phyloP scores from a whole-genome alignment of 1,284 basidiomycete genomes.

The Melampsora medusae region DNA sequence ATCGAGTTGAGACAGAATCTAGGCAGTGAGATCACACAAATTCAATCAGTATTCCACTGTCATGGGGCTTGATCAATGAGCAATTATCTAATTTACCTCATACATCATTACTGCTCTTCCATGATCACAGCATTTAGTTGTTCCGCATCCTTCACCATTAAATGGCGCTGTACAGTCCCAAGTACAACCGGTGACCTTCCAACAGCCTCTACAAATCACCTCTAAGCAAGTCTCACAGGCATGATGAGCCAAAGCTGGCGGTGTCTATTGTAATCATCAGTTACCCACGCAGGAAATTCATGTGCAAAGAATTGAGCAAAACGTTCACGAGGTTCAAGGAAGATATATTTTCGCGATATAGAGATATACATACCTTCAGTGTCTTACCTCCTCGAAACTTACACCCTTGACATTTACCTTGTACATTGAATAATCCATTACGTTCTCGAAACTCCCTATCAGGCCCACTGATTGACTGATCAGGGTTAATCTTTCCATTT shows the following conservation, averaged over 20 bases:
- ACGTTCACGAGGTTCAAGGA: too few species aligned
- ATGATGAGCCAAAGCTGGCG: conserved; percentile 18
- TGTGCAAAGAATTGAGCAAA: too few species aligned
- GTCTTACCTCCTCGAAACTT: too few species aligned
- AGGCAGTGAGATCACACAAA: not conserved
- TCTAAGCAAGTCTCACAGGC: conserved; percentile 31
- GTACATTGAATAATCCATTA: too few species aligned
- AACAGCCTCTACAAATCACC: conserved; percentile 26
- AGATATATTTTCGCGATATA: too few species aligned
- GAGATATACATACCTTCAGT: too few species aligned
- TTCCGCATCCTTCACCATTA: conserved; percentile 1
- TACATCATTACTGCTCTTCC: conserved; percentile 26
- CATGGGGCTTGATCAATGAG: not conserved
- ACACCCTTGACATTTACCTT: too few species aligned
- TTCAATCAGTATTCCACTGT: not conserved
- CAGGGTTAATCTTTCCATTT: too few species aligned
- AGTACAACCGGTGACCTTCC: conserved; percentile 20
- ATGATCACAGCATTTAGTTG: conserved; percentile 28
- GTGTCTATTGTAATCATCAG: not conserved
- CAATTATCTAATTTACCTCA: conserved; percentile 17
- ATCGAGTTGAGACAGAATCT: conserved; percentile 32
- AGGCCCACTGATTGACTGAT: too few species aligned
- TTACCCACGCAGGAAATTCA: too few species aligned
- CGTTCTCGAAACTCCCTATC: too few species aligned
- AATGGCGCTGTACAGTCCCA: conserved; percentile 29